Evolutionary conservation across 345 rosid genomes (phyloP).

Genomic region (Eucalyptus polybractea): DNA sequence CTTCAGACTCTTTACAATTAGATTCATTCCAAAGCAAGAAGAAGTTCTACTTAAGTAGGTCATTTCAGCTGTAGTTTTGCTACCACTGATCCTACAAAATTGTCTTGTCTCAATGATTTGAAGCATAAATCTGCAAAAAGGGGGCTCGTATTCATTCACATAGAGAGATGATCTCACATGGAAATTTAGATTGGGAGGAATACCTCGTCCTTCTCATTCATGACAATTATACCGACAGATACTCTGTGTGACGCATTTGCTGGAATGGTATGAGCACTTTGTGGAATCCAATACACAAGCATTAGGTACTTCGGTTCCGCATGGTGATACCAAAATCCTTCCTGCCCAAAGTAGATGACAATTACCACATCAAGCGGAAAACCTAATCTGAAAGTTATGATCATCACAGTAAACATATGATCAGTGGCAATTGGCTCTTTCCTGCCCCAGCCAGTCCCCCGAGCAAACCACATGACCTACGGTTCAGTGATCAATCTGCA

Average conservation of each 20-base stretch:
- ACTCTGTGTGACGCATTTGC: conserved; percentile 84
- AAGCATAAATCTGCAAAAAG: background rate
- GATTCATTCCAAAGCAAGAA: background rate
- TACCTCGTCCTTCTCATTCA: conserved; percentile 76
- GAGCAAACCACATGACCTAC: background rate
- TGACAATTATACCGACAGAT: conserved; percentile 57
- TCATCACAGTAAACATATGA: background rate
- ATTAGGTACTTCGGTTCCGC: conserved; percentile 75
- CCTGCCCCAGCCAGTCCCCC: background rate
- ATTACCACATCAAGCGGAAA: background rate
- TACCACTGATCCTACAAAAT: background rate
- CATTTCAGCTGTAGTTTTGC: background rate
- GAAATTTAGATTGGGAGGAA: background rate
- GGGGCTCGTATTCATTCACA: background rate
- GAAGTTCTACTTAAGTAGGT: background rate
- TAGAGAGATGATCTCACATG: background rate
- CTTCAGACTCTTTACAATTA: background rate
- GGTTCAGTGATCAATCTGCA: background rate
- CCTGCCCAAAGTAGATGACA: conserved; percentile 24
- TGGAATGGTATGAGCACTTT: conserved; percentile 50
- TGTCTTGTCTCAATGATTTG: background rate
- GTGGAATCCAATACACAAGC: conserved; percentile 83
- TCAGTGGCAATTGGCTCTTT: background rate
- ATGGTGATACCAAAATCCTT: conserved; percentile 91
- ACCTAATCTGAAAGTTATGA: background rate